Evolutionary conservation across 805 yeast species (phyloP).

Genomic region (Cyberlindnera mrakii): DNA sequence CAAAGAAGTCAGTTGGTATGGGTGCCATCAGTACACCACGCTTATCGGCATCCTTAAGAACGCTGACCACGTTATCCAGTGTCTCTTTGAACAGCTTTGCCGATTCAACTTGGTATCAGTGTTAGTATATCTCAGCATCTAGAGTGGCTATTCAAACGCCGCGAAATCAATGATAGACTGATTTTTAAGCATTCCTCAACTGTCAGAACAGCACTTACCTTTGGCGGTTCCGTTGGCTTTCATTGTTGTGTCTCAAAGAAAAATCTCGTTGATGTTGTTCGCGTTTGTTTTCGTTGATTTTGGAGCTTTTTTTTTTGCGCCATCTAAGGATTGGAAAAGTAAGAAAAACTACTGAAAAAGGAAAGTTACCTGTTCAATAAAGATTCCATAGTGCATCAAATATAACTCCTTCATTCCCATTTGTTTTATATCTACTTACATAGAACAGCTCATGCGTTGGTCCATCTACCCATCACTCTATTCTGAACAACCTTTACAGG

Average conservation of each 20-base stretch:
- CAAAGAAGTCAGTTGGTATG: slow-evolving; percentile 15
- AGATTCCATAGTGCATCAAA: background rate
- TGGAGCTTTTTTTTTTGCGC: background rate
- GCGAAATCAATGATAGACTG: too few species aligned
- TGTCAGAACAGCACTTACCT: slow-evolving; percentile 2
- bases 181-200: background rate
- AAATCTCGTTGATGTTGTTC: slow-evolving; percentile 1
- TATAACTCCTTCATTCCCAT: too few species aligned
- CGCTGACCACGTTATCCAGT: slow-evolving; percentile 3
- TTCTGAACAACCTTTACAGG: slow-evolving; percentile 69
- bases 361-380: background rate
- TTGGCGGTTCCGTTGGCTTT: slow-evolving; percentile 4
- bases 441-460: slow-evolving; percentile 22
- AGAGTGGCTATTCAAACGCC: too few species aligned
- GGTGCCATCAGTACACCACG: slow-evolving; percentile 9
- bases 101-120: slow-evolving; percentile 3
- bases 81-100: slow-evolving; percentile 5
- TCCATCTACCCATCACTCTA: slow-evolving; percentile 67
- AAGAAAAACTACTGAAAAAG: background rate
- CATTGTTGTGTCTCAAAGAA: background rate
- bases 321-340: background rate
- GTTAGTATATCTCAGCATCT: slow-evolving; percentile 4
- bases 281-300: background rate
- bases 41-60: slow-evolving; percentile 12
- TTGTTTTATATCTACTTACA: too few species aligned